Evolutionary conservation across 108 stramenopile species (phyloP), one percentile per base, ranked within the genome.

Genomic region (Discostella pseudostelligera): DNA sequence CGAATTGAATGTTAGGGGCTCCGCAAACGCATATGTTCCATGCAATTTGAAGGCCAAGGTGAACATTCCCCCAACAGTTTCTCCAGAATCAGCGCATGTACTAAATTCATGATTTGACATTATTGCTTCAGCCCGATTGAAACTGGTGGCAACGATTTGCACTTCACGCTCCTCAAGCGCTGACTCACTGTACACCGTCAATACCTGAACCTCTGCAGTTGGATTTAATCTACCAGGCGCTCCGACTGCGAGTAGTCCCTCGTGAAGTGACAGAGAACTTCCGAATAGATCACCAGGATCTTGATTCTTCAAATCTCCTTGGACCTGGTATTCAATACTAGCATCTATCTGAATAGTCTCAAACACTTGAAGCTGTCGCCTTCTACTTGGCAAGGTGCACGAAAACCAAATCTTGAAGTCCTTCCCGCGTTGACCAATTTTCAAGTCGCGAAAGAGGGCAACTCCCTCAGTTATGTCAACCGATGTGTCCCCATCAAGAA

Each of bases 371-470:
- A 62, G 55, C 2, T 25, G 16, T 4, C 29, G 45, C 8, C 74
- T 67, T 21, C 19, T 20, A 1, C 39, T 68, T 22, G 43, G 48
- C 0, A 62, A 32, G n/a, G 44, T 56, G 8, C 62, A 51, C 22
- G 40, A 39, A 61, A 83, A 86, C 53, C 72, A 59, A 43, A 86
- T 71, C 65, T 84, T 81, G 73, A 82, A 84, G 37, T 83, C 81
- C 22, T 66, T 71, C 13, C 85, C 85, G 8, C 81, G 65, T 53
- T 81, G 74, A 22, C 79, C 69, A 45, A 86, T 78, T 55, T 83
- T 83, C 24, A 86, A 62, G 29, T 84, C 82, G 1, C 70, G 53
- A 62, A 81, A 86, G 20, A 32, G 65, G 8, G 66, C 80, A 54
- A 74, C 81, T 1, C 85, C 85, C 42, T 81, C 80, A 14, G 20